phyloP scores from a whole-genome alignment of 73 alveolate genomes.

The Urostyla sp. region DNA sequence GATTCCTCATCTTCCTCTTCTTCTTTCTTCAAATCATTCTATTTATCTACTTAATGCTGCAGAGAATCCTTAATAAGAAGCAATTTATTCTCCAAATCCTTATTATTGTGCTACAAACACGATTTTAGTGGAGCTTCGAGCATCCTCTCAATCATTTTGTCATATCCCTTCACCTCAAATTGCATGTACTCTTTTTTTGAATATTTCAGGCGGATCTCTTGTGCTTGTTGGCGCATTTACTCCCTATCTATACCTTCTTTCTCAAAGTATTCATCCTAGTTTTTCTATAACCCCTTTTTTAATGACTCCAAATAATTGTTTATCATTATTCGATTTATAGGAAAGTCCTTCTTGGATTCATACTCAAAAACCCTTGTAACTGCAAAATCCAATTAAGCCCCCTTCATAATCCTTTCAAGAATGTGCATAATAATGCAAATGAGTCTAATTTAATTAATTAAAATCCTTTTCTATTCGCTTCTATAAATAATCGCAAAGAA shows the following conservation, averaged over 20 bases:
- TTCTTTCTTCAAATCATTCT: not conserved
- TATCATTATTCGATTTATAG: conserved; percentile 50
- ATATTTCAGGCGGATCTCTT: conserved; percentile 11
- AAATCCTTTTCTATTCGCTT: conserved; percentile 33
- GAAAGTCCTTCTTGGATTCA: conserved; percentile 44
- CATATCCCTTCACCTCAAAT: conserved; percentile 41
- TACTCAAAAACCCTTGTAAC: conserved; percentile 57
- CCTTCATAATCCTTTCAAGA: conserved; percentile 58
- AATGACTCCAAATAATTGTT: conserved; percentile 31
- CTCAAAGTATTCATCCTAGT: conserved; percentile 27
- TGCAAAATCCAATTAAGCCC: conserved; percentile 51
- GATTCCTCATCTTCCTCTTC: too few species aligned
- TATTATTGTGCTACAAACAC: not conserved
- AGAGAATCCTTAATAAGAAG: conserved; percentile 10
- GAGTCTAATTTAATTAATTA: conserved; percentile 28
- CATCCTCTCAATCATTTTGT: conserved; percentile 47
- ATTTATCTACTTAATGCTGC: not conserved
- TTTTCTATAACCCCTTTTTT: conserved; percentile 48
- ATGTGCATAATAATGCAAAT: conserved; percentile 20
- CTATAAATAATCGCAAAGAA: conserved; percentile 54
- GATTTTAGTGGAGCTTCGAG: conserved; percentile 46
- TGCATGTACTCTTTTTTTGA: conserved; percentile 3
- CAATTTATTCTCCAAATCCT: conserved; percentile 8
- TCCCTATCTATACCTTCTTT: not conserved
- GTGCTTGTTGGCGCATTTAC: not conserved